Conservation (phyloP, 2,329 filamentous ascomycete genomes). For the Colletotrichum viniferum region DNA sequence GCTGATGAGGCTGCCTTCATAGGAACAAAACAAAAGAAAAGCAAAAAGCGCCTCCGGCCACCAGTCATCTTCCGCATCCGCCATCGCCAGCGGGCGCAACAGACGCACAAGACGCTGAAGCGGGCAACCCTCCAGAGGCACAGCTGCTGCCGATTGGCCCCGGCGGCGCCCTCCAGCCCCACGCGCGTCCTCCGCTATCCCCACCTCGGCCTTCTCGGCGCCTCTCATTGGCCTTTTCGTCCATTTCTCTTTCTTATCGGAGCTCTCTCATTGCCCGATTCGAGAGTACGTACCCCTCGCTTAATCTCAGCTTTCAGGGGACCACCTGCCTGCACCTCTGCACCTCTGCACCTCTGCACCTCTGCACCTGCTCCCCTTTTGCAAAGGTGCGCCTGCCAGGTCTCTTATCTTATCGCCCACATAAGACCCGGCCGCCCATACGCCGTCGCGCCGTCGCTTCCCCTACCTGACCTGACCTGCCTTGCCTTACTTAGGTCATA, state of each 20-base stretch:
- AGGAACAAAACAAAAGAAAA: not conserved
- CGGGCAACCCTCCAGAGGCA: not conserved
- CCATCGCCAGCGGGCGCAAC: conserved; percentile 14
- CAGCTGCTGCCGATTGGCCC: not conserved
- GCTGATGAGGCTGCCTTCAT: not conserved
- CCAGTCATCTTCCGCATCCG: not conserved
- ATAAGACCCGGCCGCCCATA: not conserved
- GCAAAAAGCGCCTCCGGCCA: not conserved
- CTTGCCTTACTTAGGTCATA: not conserved
- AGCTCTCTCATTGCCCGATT: not conserved
- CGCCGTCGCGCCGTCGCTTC: not conserved
- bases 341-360: not conserved
- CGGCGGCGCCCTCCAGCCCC: not conserved
- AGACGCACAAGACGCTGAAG: conserved; percentile 11
- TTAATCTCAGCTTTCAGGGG: not conserved
- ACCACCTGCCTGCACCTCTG: not conserved
- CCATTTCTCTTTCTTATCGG: not conserved
- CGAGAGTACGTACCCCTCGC: not conserved
- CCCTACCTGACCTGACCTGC: not conserved
- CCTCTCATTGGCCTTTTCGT: not conserved
- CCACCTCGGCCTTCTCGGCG: not conserved
- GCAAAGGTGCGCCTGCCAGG: not conserved
- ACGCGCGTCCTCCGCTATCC: not conserved
- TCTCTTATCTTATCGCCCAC: conserved; percentile 2
- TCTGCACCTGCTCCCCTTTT: not conserved